Evolutionary conservation across 140 eudicot genomes (phyloP).

Genomic region (Erigeron philadelphicus): DNA sequence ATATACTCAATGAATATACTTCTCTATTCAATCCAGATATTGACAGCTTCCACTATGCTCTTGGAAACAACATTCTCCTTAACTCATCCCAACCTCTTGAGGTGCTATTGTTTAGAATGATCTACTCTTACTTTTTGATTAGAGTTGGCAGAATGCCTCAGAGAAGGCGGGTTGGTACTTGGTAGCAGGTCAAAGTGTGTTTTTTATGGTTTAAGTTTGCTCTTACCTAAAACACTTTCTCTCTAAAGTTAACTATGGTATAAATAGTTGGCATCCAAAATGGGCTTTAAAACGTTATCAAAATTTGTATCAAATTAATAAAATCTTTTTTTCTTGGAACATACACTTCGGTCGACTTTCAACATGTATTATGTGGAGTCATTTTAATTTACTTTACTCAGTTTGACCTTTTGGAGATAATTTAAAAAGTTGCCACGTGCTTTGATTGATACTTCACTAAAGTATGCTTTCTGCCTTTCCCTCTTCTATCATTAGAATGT

Average conservation of each 20-base stretch:
- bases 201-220: no score
- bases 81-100: constrained; percentile 31
- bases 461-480: not conserved
- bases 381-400: no score
- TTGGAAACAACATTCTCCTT: constrained; percentile 32
- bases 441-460: not conserved
- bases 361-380: no score
- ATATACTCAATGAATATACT: constrained; percentile 56
- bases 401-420: no score
- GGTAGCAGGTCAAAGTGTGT: not conserved
- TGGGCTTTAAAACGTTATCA: no score
- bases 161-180: not conserved
- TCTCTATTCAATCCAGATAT: constrained; percentile 41
- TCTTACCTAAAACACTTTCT: no score
- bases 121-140: not conserved
- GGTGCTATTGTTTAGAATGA: constrained; percentile 20
- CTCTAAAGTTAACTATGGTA: no score
- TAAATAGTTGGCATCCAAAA: no score
- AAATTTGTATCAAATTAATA: no score
- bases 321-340: no score
- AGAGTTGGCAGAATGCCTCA: not conserved
- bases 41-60: constrained; percentile 31
- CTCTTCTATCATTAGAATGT: constrained; percentile 25
- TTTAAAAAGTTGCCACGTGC: not conserved
- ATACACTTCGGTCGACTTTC: no score